Conservation (phyloP, 2,329 filamentous ascomycete species). For the Ceratocystis papillata region DNA sequence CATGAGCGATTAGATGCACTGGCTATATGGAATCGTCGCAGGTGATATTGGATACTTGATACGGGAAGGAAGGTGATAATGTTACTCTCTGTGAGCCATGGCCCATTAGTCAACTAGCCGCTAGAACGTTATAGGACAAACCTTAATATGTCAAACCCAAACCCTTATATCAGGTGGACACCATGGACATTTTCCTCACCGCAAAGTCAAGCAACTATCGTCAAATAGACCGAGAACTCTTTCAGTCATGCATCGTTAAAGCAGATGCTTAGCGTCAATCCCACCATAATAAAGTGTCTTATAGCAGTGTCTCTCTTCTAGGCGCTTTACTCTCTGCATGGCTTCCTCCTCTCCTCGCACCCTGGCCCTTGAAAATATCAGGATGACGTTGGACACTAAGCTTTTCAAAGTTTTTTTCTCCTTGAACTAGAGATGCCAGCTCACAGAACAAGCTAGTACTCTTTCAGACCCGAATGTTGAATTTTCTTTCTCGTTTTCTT, state of each 20-base stretch:
- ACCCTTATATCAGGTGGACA: not conserved
- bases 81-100: not conserved
- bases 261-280: not conserved
- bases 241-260: not conserved
- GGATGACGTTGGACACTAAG: no score
- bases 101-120: no score
- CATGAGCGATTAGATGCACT: not conserved
- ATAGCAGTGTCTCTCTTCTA: not conserved
- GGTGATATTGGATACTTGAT: not conserved
- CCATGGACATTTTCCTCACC: not conserved
- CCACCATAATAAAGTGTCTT: not conserved
- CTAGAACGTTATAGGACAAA: not conserved
- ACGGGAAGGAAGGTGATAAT: not conserved
- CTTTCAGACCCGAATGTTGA: no score
- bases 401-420: no score
- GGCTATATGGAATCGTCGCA: not conserved
- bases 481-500: no score
- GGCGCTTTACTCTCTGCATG: no score
- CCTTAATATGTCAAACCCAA: not conserved
- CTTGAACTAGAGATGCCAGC: no score
- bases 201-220: not conserved
- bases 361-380: no score
- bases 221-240: not conserved
- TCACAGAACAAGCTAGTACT: no score
- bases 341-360: no score